phyloP scores from a whole-genome alignment of 1,139 yeast genomes.

The Geotrichum carabidarum region DNA sequence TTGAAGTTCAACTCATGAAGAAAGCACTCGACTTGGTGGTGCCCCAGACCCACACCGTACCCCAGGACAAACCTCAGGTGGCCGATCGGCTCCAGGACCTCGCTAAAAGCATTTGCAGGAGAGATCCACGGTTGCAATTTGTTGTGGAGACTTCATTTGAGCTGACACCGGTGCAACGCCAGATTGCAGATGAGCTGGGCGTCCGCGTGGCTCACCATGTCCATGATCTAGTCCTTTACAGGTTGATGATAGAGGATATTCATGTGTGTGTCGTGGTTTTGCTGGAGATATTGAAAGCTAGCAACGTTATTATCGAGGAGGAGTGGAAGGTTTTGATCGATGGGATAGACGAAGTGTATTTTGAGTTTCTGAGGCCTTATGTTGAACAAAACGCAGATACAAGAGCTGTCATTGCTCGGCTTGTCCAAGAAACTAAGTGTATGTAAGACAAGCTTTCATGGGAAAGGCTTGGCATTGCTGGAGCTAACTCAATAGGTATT shows the following conservation, averaged over 20 bases:
- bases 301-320: neutral
- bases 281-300: neutral
- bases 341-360: neutral
- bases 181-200: neutral
- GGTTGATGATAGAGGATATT: neutral
- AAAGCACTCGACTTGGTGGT: too few relatives aligned
- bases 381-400: neutral
- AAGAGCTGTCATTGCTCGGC: neutral
- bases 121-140: neutral
- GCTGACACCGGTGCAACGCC: neutral
- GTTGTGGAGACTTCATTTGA: neutral
- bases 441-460: neutral
- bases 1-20: too few relatives aligned
- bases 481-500: neutral
- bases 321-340: neutral
- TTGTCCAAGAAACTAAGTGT: neutral
- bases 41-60: neutral
- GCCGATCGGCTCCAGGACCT: neutral
- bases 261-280: neutral
- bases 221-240: neutral
- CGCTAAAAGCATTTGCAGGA: neutral
- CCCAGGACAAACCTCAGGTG: neutral
- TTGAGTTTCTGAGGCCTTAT: neutral
- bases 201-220: neutral
- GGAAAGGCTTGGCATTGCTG: neutral